phyloP scores from a whole-genome alignment of 768 basidiomycete genomes.

The Royoungia palumana region DNA sequence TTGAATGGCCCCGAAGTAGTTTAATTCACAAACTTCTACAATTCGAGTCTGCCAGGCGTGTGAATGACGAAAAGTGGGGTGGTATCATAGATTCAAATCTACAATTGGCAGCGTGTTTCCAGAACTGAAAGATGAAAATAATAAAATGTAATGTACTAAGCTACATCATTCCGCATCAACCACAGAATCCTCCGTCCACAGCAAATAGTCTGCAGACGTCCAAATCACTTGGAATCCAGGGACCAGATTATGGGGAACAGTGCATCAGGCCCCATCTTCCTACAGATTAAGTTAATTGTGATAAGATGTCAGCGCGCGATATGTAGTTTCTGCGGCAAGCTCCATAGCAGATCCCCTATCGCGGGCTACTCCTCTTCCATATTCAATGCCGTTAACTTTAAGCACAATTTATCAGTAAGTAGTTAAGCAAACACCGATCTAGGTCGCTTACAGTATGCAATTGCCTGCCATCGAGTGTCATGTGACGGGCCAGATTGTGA shows the following conservation, averaged over 20 bases:
- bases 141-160: slow-evolving; percentile 1
- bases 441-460: slow-evolving; percentile 25
- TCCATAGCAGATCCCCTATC: slow-evolving; percentile 31
- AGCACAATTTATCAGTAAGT: background rate
- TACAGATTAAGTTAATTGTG: slow-evolving; percentile 12
- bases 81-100: background rate
- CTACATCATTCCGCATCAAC: background rate
- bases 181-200: no score
- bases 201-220: background rate
- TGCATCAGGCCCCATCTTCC: slow-evolving; percentile 3
- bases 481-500: slow-evolving; percentile 22
- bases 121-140: background rate
- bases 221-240: background rate
- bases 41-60: background rate
- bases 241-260: background rate
- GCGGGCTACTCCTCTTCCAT: slow-evolving; percentile 25
- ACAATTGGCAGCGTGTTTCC: background rate
- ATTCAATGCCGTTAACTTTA: slow-evolving; percentile 26
- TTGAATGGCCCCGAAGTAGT: background rate
- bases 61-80: no score
- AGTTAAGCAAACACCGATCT: background rate
- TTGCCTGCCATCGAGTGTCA: slow-evolving; percentile 21
- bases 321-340: slow-evolving; percentile 25
- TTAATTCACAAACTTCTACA: background rate
- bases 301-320: slow-evolving; percentile 21